phyloP scores from a whole-genome alignment of 78 protist species.

The Chrysochromulina parva region DNA sequence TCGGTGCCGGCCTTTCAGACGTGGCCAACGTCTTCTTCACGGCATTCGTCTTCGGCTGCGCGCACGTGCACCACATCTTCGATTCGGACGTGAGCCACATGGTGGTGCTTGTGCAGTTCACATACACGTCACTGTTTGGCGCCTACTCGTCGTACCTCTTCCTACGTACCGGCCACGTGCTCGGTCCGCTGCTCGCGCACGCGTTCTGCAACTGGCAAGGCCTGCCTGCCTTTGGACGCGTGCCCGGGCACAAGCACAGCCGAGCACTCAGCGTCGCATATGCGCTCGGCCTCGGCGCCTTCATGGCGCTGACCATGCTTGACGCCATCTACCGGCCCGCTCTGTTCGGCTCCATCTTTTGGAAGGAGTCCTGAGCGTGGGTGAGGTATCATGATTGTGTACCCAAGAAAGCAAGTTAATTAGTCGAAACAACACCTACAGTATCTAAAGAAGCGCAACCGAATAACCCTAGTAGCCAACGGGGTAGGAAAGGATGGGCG shows the following conservation, averaged over 20 bases:
- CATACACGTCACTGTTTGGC: background rate
- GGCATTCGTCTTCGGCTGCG: background rate
- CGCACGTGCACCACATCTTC: background rate
- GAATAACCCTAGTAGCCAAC: too few species aligned
- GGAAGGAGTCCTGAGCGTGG: too few species aligned
- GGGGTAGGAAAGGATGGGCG: too few species aligned
- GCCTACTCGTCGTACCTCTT: slow-evolving; percentile 7
- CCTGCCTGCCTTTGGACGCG: background rate
- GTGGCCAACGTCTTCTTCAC: background rate
- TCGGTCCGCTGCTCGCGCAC: background rate
- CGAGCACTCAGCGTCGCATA: background rate
- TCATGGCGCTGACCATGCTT: background rate
- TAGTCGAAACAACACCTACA: too few species aligned
- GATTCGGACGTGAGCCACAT: background rate
- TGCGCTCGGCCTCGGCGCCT: background rate
- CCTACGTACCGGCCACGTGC: background rate
- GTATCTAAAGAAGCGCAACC: too few species aligned
- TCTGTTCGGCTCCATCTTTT: too few species aligned
- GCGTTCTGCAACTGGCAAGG: background rate
- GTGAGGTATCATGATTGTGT: too few species aligned
- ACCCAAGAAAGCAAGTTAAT: too few species aligned
- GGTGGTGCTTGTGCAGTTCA: background rate
- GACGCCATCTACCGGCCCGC: too few species aligned
- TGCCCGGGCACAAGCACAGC: background rate
- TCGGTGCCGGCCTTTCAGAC: background rate